These are phyloP conservation scores for Fusarium vanettenii DNA, from an alignment of 2,329 filamentous ascomycete genomes.

Conservation along the genomic window DNA sequence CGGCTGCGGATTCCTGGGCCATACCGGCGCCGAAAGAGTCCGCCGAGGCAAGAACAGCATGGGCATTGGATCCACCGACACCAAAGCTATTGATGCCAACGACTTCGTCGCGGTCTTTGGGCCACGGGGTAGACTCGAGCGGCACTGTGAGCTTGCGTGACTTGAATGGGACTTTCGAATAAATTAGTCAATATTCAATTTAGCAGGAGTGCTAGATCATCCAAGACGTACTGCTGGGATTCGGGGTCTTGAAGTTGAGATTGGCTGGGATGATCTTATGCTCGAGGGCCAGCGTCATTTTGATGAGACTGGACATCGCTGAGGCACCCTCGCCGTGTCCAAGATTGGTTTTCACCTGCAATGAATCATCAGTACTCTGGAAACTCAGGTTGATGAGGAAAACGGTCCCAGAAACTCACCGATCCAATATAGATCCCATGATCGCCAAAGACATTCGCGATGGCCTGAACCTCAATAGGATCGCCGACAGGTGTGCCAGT, in stretches of 20 bases:
- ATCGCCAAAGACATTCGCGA: slow-evolving; percentile 46
- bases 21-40: too few relatives aligned
- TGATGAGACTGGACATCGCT: slow-evolving; percentile 46
- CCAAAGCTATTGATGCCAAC: slow-evolving; percentile 51
- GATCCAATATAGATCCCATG: slow-evolving; percentile 43
- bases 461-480: slow-evolving; percentile 51
- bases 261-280: slow-evolving; percentile 46
- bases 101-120: slow-evolving; percentile 31
- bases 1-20: too few relatives aligned
- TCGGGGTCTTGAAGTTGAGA: slow-evolving; percentile 44
- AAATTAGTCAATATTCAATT: background rate
- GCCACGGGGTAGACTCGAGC: slow-evolving; percentile 37
- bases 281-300: slow-evolving; percentile 47
- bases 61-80: slow-evolving; percentile 5
- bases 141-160: slow-evolving; percentile 39
- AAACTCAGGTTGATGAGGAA: slow-evolving; percentile 50
- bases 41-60: background rate
- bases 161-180: slow-evolving; percentile 38
- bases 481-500: slow-evolving; percentile 59
- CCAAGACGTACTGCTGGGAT: slow-evolving; percentile 24
- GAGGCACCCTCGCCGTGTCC: slow-evolving; percentile 51
- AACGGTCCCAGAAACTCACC: background rate
- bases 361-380: too few relatives aligned
- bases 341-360: background rate
- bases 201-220: too few relatives aligned